Base-by-base conservation (phyloP, 2,329 filamentous ascomycete genomes). In the Lecanoromycetidae sp. region DNA sequence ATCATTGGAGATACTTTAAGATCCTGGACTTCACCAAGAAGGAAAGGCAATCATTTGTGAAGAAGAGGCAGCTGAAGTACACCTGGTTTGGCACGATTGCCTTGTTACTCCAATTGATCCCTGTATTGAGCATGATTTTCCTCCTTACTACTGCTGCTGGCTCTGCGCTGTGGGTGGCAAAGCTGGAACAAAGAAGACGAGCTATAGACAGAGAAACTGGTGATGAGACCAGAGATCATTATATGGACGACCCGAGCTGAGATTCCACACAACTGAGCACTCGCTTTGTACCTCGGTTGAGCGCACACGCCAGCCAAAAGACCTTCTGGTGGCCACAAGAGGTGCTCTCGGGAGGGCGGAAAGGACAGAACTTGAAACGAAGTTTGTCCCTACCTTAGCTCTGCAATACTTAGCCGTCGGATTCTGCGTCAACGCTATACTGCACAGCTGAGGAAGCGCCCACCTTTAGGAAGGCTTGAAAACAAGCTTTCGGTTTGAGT, bases 61-160 rank as follows among this genome's bases (percentile, higher is more conserved):
- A 72, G 50, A 70, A 70, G 35, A 74, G 82, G 44, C 71, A 77
- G 52, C 84, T 85, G 76, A 84, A 91, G 50, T 96, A 95, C 61
- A 81, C 87, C 12, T 94, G 86, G 86, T 95, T 96, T 59, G 91
- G 91, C 13, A 86, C 84, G 0, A 73, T 91, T 3, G 85, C 87
- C 41, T 77, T 95, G 68, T 63, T 87, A 5, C 66, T 96, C 23
- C 86, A 95, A 66, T 74, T 96, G n/a, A 73, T 95, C 7, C 91
- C 91, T 1, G 74, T 90, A 10, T 65, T 95, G 40, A 93, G 84
- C n/a, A 93, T 98, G 73, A 80, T 96, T 60, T 95, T 96, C 62
- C 72, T 96, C 32, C 67, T 98, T 55, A 95, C 90, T 0, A 87
- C 84, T 3, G 83, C 88, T 1, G 78, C 80, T 17, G 91, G 90